These are phyloP conservation scores for Neopestalotiopsis rosae DNA, from an alignment of 2,329 filamentous ascomycete genomes.

Conservation along the genomic window DNA sequence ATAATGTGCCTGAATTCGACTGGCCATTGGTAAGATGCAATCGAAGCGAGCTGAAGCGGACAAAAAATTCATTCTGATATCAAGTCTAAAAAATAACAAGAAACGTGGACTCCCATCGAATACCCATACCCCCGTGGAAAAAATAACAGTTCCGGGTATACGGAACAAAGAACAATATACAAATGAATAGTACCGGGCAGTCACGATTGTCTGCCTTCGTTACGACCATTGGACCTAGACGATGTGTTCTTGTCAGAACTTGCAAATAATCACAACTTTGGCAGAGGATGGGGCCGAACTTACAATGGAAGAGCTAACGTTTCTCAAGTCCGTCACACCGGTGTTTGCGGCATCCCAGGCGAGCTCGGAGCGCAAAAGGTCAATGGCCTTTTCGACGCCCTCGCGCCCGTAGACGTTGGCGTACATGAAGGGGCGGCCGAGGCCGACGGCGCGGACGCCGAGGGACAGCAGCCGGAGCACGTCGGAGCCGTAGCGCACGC, in stretches of 20 bases:
- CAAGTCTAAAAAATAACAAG: not conserved
- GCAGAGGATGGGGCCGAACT: not conserved
- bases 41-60: not conserved
- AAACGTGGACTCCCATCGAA: not conserved
- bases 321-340: conserved; percentile 33
- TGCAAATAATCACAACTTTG: not conserved
- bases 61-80: not conserved
- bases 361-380: conserved; percentile 51
- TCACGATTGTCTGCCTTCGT: not conserved
- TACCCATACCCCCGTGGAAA: not conserved
- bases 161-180: not conserved
- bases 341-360: conserved; percentile 34
- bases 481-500: conserved; percentile 40
- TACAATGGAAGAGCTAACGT: conserved; percentile 28
- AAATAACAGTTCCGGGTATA: not conserved
- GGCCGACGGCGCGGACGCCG: conserved; percentile 40
- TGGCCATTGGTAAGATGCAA: not conserved
- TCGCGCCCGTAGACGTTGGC: conserved; percentile 52
- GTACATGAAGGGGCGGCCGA: conserved; percentile 54
- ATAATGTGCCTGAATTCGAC: not conserved
- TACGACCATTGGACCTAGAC: not conserved
- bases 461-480: conserved; percentile 39
- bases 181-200: not conserved
- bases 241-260: not conserved
- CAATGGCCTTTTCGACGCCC: conserved; percentile 47